These are phyloP conservation scores for Beauveria caledonica DNA, from an alignment of 2,329 filamentous ascomycete species.

Conservation along the genomic window DNA sequence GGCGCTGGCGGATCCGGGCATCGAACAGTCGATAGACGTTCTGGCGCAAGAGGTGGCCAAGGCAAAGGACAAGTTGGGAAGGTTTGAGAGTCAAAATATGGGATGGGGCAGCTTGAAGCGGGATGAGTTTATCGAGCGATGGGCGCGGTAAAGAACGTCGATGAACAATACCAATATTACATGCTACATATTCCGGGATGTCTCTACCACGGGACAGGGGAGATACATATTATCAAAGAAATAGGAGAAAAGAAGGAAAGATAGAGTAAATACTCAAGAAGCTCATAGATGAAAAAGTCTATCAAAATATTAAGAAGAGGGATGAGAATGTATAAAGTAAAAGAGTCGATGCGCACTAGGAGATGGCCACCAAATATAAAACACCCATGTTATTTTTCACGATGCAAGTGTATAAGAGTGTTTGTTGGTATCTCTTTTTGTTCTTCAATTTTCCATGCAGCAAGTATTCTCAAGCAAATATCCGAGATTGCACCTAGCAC, in stretches of 20 bases:
- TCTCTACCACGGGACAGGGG: no score
- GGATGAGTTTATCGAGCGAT: conserved; percentile 37
- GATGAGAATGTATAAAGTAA: neutral
- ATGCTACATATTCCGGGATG: neutral
- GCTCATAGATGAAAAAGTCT: no score
- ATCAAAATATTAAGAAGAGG: no score
- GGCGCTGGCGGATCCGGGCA: conserved; percentile 41
- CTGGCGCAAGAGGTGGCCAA: conserved; percentile 37
- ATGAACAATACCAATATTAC: neutral
- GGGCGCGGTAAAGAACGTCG: conserved; percentile 14
- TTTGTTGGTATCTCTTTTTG: neutral
- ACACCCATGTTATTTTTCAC: no score
- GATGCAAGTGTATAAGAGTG: no score
- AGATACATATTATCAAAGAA: no score
- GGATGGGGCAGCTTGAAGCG: conserved; percentile 36
- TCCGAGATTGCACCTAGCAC: no score
- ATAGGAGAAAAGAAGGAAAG: no score
- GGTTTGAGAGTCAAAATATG: conserved; percentile 29
- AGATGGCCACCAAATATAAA: no score
- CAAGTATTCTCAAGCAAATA: neutral
- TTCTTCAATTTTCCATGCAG: neutral
- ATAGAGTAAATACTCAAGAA: no score
- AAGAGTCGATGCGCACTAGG: no score
- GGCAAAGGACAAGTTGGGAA: conserved; percentile 30
- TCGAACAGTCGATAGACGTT: conserved; percentile 41